A percentile compares a stretch with the other conserved stretches of the same genome.
phyloP scores from a whole-genome alignment of 1,284 basidiomycete species.

The Phellopilus nigrolimitatus region DNA sequence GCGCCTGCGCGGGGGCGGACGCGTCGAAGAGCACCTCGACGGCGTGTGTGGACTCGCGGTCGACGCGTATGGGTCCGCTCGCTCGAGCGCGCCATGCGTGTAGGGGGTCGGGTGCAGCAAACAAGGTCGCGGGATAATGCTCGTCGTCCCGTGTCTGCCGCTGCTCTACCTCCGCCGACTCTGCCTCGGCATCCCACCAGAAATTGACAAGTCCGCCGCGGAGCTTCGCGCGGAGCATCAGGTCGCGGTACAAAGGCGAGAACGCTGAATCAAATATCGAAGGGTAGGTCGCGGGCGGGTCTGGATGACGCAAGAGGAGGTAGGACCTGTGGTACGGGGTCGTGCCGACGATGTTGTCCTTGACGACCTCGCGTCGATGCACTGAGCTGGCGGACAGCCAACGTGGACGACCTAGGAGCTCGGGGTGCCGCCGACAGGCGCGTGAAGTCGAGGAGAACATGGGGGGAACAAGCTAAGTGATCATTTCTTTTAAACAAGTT shows the following conservation, averaged over 20 bases:
- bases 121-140: too few species aligned
- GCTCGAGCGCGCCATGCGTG: too few species aligned
- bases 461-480: too few species aligned
- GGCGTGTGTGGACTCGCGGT: neutral
- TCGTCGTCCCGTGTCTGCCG: neutral
- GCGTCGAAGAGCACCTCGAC: neutral
- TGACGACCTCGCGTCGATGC: neutral
- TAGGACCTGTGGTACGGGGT: conserved; percentile 49
- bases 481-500: too few species aligned
- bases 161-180: neutral
- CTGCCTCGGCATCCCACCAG: conserved; percentile 39
- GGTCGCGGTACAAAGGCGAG: conserved; percentile 47
- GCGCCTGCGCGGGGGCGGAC: conserved; percentile 20
- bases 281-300: conserved; percentile 47
- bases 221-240: conserved; percentile 39
- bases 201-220: conserved; percentile 60
- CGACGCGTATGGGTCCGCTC: too few species aligned
- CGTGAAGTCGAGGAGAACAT: too few species aligned
- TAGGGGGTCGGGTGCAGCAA: too few species aligned
- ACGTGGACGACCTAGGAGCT: too few species aligned
- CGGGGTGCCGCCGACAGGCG: too few species aligned
- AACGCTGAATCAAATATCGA: conserved; percentile 32
- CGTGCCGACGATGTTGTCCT: conserved; percentile 34
- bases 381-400: neutral
- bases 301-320: conserved; percentile 49